Conservation (phyloP, 2,329 filamentous ascomycete genomes). For the Paramyrothecium sp. region DNA sequence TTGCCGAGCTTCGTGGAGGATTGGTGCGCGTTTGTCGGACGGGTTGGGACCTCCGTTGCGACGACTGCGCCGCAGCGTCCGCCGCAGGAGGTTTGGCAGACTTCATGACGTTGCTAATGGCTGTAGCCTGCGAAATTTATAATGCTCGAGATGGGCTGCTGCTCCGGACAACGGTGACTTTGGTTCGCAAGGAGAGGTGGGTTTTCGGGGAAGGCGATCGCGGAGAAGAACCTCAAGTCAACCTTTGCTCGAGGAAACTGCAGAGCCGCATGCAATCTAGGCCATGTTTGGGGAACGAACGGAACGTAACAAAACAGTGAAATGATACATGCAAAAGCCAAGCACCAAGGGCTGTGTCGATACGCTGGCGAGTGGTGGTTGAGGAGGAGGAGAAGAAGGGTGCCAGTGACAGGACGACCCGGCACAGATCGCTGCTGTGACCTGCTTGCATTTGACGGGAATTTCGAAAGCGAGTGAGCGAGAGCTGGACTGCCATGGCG, state of each 20-base stretch:
- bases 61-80: constrained; percentile 30
- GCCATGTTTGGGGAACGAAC: not conserved
- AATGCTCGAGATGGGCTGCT: not conserved
- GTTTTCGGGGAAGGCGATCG: not conserved
- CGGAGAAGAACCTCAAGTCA: not conserved
- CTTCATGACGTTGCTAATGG: constrained; percentile 43
- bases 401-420: not conserved
- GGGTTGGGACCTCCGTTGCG: constrained; percentile 61
- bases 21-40: constrained; percentile 66
- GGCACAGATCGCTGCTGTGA: not conserved
- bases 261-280: not conserved
- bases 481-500: constrained; percentile 16
- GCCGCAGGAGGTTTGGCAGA: constrained; percentile 47
- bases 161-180: constrained; percentile 3
- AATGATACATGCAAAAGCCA: not conserved
- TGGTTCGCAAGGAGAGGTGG: constrained; percentile 5
- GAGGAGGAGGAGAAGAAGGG: not conserved
- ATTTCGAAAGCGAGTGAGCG: constrained; percentile 1
- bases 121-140: not conserved
- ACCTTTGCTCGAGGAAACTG: not conserved
- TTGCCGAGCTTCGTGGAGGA: constrained; percentile 54
- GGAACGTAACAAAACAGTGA: not conserved
- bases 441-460: not conserved
- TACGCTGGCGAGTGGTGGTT: not conserved
- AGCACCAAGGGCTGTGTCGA: not conserved